Base-by-base conservation (phyloP, 371 early-diverging fungal genomes). In the Syncephalastrum monosporum region DNA sequence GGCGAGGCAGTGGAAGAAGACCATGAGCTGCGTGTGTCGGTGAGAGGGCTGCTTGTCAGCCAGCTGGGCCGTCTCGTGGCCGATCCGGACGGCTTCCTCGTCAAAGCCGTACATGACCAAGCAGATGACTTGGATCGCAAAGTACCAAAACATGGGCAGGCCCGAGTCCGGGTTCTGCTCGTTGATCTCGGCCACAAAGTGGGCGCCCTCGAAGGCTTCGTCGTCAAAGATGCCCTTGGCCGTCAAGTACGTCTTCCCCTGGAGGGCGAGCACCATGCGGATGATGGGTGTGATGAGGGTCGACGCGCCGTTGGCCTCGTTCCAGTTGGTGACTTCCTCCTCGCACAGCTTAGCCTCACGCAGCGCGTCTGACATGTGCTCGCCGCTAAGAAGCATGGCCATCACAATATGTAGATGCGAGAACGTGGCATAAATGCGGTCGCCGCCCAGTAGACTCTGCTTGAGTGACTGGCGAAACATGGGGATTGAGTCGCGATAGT, bases 391-490 rank as follows among this genome's bases (percentile, higher is more conserved):
- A 1, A 75, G 50, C 61, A 65, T 75, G 21, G 59, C 61, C 53
- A 63, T 55, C 0, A 71, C 72, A 13, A 71, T 59, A 42, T 73
- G 66, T 1, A 75, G 29, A 50, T 69, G 73, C 3, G 74, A 71
- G 57, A 71, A 79, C 3, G 68, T 71, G 23, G 79, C 68, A 60
- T 71, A 71, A 4, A 71, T 66, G 0, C 74, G 55, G 43, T 79
- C 79, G 2, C 79, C 79, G 16, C 75, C 71, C 10, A 74, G 56
- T 4, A 75, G 50, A 17, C 68, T 64, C 42, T 79, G 72, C 33
- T 79, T 74, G 46, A 71, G 61, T 1, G 79, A 73, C 48, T 66
- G 57, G 0, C 69, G 69, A 6, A 73, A 68, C 55, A 72, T 63
- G 12, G 68, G 67, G 8, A 79, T 47, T 0, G 75, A 63, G 3